These are phyloP conservation scores for Volvox carteri DNA, from an alignment of 163 green algal species.

Conservation along the genomic window DNA sequence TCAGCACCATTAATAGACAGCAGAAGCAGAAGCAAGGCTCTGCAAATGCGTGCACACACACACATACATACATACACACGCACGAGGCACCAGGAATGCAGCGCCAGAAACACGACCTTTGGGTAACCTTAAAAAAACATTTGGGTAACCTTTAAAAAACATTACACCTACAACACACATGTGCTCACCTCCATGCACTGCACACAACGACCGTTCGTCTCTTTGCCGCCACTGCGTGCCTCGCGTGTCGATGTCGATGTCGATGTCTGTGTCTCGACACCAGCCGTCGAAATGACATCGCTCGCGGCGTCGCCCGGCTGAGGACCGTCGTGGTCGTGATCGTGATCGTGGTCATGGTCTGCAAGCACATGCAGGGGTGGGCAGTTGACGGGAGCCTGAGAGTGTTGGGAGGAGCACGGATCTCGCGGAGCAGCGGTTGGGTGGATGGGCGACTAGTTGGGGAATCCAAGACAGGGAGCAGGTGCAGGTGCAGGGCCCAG, in stretches of 20 bases:
- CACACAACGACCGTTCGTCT: conserved; percentile 36
- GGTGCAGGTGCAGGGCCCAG: too few relatives aligned
- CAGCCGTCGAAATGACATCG: neutral
- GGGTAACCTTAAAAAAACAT: neutral
- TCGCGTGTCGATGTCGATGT: neutral
- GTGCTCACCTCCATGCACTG: conserved; percentile 39
- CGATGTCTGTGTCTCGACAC: neutral
- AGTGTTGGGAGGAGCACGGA: too few relatives aligned
- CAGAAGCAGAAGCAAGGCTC: neutral
- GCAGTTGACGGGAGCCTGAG: neutral
- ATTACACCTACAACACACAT: neutral
- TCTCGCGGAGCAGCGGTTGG: too few relatives aligned
- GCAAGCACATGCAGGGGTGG: neutral
- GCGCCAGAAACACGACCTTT: neutral
- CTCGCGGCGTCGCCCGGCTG: neutral
- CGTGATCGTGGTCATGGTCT: conserved; percentile 31
- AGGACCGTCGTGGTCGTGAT: conserved; percentile 13
- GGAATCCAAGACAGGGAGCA: too few relatives aligned
- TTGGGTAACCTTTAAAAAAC: neutral
- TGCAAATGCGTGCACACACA: neutral
- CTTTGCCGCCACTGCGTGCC: conserved; percentile 1
- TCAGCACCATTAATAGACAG: neutral
- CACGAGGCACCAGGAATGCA: neutral
- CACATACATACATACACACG: neutral
- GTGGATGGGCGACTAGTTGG: too few relatives aligned